Percentiles rank a stretch among this genome's conserved stretches.
These are phyloP conservation scores for Trapa incisa DNA, from an alignment of 345 rosid species.

Conservation along the genomic window DNA sequence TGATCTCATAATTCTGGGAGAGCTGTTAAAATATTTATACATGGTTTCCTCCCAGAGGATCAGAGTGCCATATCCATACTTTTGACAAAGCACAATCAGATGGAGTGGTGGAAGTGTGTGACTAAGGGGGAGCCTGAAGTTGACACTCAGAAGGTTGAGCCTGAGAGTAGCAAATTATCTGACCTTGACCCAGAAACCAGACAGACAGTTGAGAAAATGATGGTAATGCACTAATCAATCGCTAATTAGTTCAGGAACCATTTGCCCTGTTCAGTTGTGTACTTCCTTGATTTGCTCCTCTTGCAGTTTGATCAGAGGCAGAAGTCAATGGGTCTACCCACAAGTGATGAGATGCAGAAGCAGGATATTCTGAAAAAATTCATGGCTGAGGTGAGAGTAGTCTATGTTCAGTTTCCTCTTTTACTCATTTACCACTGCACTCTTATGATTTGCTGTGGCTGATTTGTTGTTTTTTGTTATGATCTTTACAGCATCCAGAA, in stretches of 20 bases:
- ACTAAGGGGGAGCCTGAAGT: constrained; percentile 77
- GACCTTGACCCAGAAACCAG: constrained; percentile 82
- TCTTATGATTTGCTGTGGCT: not conserved
- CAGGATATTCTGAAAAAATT: constrained; percentile 77
- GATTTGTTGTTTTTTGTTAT: not conserved
- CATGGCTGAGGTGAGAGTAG: constrained; percentile 57
- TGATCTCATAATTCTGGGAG: not conserved
- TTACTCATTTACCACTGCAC: not conserved
- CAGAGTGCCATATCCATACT: constrained; percentile 47
- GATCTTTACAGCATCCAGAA: constrained; percentile 73
- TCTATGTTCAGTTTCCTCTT: too few species aligned
- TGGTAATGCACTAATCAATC: constrained; percentile 30
- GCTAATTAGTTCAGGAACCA: too few species aligned
- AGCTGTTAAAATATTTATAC: not conserved
- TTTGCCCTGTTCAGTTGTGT: not conserved
- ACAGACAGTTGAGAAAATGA: constrained; percentile 74
- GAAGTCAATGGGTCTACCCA: constrained; percentile 83
- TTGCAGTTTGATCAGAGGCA: constrained; percentile 87
- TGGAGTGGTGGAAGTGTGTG: constrained; percentile 90
- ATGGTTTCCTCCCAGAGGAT: constrained; percentile 38
- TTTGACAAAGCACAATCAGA: constrained; percentile 79
- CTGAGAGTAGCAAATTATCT: constrained; percentile 67
- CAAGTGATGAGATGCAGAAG: constrained; percentile 76
- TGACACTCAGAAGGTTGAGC: constrained; percentile 92
- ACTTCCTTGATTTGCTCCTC: not conserved